Base-by-base conservation (phyloP, 371 early-diverging fungal genomes). In the Entomophthora muscae region DNA sequence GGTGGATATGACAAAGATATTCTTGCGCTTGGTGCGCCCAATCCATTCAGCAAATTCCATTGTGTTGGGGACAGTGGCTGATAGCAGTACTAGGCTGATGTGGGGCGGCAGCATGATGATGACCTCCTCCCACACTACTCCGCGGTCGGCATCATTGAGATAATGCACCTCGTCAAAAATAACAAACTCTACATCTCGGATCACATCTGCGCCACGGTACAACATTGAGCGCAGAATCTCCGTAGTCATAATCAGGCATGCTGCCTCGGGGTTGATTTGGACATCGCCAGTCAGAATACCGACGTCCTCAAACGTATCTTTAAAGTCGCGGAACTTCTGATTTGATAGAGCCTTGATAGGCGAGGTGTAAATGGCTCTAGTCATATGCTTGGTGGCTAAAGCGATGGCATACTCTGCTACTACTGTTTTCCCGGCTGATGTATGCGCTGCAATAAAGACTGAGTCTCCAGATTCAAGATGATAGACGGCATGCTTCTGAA, bases 121-220 rank as follows among this genome's bases (percentile, higher is more conserved):
- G n/a, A 95, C 96, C 73, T 99, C 99, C 75, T 99, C 99, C 99
- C 99, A 99, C 5, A 99, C 99, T 1, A 99, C 98, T 63, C 99
- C 99, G 67, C 99, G 83, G 83, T 91, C 30, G 31, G 53, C 63
- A 73, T 99, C 99, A 68, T 98, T 98, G 31, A 99, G 85, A 74
- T 99, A 99, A 71, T 99, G 99, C 22, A 97, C 94, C 77, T 99
- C 99, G 73, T 99, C 99, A 79, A 99, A 98, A 57, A 99, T 92
- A 23, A 99, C 98, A 86, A 93, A 99, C 73, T 97, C 98, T 1
- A 98, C 95, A 68, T 97, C 96, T 52, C 96, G 86, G 63, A 99
- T 86, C 54, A 98, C 71, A 74, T 95, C 96, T 5, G 96, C 94
- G 31, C 97, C 96, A 55, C 92, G 83, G 72, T 99, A 99, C 12